Evolutionary conservation across 495 filamentous ascomycete species (phyloP), one percentile per base, ranked within the genome.

Genomic region (Aspergillus saccharolyticus): DNA sequence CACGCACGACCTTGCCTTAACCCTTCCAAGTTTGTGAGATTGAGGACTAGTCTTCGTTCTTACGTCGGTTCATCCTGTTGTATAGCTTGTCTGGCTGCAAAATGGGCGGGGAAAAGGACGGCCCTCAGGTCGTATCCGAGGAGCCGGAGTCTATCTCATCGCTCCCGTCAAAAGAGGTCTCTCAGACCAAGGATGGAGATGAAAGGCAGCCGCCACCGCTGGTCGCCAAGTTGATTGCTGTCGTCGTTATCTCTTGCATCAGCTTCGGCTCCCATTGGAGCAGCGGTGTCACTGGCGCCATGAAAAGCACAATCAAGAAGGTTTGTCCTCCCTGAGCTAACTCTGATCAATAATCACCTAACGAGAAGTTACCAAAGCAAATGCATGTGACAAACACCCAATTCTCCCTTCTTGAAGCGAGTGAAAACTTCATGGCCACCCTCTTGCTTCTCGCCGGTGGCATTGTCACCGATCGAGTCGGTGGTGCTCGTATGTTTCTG

Each of bases 281-380:
- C 42, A 67, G 68, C 16, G 69, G 72, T 9, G 71, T 78, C 0
- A 76, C 73, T 1, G 68, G 73, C 7, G 74, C 74, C 2, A 78
- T 78, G 74, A 76, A 78, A 44, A 78, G 64, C 45, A 76, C 72
- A 8, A 66, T 78, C 2, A 76, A 76, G 53, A 74, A 76, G 70
- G 74, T 74, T 25, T 17, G 21, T 53, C 19, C 9, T 33, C 17
- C 10, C 4, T 21, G 0, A 12, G 42, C 10, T 17, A 30, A 4
- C 24, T 16, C 12, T 14, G 33, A 12, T 39, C 10, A 39, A 6
- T 39, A 21, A 19, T 54, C 0, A 44, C 15, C n/a, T n/a, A n/a
- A n/a, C 20, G 43, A 52, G 45, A 3, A 42, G 8, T 22, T 43
- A 8, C 17, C 0, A 39, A 10, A 73, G 72, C 14, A 72, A 70